Percentiles rank a stretch among this genome's conserved stretches.
Evolutionary conservation across 352 stramenopile genomes (phyloP).

Genomic region (Phytopythium ostracodes): DNA sequence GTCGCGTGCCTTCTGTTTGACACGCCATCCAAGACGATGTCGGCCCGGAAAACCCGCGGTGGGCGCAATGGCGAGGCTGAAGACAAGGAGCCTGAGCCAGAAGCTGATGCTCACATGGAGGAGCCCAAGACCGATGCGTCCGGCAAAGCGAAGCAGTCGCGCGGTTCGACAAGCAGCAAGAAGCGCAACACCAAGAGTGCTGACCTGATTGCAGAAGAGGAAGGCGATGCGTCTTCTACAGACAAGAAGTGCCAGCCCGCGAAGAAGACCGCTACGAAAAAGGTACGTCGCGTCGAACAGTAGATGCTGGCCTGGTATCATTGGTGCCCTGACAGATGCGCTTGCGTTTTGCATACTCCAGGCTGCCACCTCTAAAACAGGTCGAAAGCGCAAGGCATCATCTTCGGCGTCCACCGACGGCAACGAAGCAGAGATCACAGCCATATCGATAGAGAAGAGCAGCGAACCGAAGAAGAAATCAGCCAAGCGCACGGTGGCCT

Average conservation of each 20-base stretch:
- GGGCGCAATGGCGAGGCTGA: not conserved
- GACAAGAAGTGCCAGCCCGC: not conserved
- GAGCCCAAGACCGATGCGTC: not conserved
- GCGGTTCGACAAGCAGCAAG: not conserved
- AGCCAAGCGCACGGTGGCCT: slow-evolving; percentile 5
- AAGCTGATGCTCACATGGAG: slow-evolving; percentile 13
- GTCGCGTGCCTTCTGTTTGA: slow-evolving; percentile 50
- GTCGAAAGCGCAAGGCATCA: slow-evolving; percentile 2
- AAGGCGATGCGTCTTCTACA: not conserved
- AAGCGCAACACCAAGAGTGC: not conserved
- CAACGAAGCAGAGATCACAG: not conserved
- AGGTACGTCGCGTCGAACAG: not conserved
- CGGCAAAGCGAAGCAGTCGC: not conserved
- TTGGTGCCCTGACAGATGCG: too few relatives aligned
- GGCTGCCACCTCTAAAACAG: not conserved
- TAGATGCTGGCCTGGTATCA: not conserved
- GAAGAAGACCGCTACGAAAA: not conserved
- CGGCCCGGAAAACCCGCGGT: slow-evolving; percentile 8
- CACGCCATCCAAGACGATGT: slow-evolving; percentile 37
- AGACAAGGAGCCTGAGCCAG: not conserved
- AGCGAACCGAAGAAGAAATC: slow-evolving; percentile 19
- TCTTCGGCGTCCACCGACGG: not conserved
- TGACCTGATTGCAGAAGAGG: not conserved
- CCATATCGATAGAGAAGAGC: not conserved
- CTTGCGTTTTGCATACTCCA: not conserved